A percentile compares a stretch with the other conserved stretches of the same genome.
Evolutionary conservation across 805 yeast species (phyloP).

Genomic region (Kodamaea nitidulidarum): DNA sequence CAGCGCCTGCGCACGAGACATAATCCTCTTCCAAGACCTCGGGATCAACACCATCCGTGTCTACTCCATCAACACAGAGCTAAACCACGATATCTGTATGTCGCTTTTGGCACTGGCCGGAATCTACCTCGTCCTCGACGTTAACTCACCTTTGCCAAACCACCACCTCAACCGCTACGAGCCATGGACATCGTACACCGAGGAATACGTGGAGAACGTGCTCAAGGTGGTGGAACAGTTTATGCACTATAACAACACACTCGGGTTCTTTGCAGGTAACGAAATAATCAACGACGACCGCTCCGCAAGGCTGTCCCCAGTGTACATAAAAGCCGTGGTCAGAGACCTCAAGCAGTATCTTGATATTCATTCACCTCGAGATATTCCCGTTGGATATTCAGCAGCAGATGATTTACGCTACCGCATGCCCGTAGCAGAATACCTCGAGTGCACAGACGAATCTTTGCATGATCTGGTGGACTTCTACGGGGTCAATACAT

Average conservation of each 20-base stretch:
- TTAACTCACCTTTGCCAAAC: constrained; percentile 75
- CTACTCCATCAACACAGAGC: constrained; percentile 77
- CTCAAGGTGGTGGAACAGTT: constrained; percentile 79
- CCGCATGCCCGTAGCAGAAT: constrained; percentile 72
- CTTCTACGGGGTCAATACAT: constrained; percentile 76
- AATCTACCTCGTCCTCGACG: constrained; percentile 86
- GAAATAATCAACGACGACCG: constrained; percentile 79
- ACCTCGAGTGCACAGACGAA: constrained; percentile 69
- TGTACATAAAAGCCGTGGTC: constrained; percentile 70
- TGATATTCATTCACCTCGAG: constrained; percentile 51
- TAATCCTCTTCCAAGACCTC: constrained; percentile 71
- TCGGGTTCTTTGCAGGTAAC: constrained; percentile 90
- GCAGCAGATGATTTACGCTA: constrained; percentile 90
- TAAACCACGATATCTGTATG: constrained; percentile 89
- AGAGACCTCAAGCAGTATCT: constrained; percentile 80
- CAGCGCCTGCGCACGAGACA: constrained; percentile 73
- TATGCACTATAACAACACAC: constrained; percentile 78
- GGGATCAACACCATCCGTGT: constrained; percentile 86
- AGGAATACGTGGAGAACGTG: constrained; percentile 66
- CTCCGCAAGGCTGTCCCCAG: constrained; percentile 68
- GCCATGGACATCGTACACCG: constrained; percentile 86
- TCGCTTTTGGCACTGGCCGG: constrained; percentile 86
- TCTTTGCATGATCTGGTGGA: constrained; percentile 58
- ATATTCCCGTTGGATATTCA: constrained; percentile 88
- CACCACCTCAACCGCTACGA: constrained; percentile 87